Conservation (phyloP, 1,139 yeast genomes). For the Lodderomyces jiufengensis region DNA sequence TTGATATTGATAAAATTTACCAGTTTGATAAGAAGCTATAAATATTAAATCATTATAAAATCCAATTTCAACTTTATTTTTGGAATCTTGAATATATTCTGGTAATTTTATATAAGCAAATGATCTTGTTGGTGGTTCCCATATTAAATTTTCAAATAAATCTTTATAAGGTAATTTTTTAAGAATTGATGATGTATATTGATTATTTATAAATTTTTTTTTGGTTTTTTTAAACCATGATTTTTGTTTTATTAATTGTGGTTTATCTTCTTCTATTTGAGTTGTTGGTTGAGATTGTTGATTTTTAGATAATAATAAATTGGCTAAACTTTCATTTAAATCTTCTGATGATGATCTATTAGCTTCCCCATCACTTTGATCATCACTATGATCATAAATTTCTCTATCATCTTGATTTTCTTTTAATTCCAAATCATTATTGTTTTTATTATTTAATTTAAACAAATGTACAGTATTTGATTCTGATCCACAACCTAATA, state of each 20-base stretch:
- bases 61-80: constrained; percentile 35
- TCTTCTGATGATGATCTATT: constrained; percentile 24
- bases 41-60: constrained; percentile 32
- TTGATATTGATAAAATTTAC: constrained; percentile 39
- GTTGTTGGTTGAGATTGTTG: constrained; percentile 6
- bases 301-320: constrained; percentile 29
- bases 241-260: constrained; percentile 9
- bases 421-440: constrained; percentile 8
- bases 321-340: constrained; percentile 44
- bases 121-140: constrained; percentile 46
- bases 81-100: constrained; percentile 19
- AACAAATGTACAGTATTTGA: constrained; percentile 71
- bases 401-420: constrained; percentile 12
- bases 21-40: constrained; percentile 39
- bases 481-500: constrained; percentile 65
- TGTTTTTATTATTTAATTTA: constrained; percentile 22
- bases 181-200: constrained; percentile 37
- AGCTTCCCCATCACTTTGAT: constrained; percentile 14
- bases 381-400: constrained; percentile 9
- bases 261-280: constrained; percentile 9
- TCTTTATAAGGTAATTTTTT: constrained; percentile 42
- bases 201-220: constrained; percentile 28
- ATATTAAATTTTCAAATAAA: constrained; percentile 39
- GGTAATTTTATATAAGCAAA: constrained; percentile 42
- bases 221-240: constrained; percentile 18